Conservation (phyloP, 139 green algal genomes). For the Volvox africanus region DNA sequence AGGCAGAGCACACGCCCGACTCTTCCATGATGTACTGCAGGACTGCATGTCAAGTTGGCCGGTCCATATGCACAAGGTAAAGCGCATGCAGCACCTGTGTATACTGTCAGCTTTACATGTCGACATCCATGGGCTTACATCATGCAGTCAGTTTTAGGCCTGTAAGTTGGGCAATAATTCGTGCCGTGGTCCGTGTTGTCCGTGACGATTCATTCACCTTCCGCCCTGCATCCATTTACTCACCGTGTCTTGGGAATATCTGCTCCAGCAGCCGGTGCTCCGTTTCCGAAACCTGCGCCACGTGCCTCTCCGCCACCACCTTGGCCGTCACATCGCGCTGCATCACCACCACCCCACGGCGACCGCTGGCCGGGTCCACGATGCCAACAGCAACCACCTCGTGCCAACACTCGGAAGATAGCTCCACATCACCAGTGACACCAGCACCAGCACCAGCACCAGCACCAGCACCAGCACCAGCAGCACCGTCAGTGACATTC, state of each 20-base stretch:
- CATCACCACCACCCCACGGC: conserved; percentile 1
- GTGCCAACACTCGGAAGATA: conserved; percentile 12
- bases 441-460: neutral
- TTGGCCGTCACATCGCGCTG: conserved; percentile 29
- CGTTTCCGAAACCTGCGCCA: neutral
- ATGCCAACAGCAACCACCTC: neutral
- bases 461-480: neutral
- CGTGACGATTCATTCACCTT: neutral
- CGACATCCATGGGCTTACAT: neutral
- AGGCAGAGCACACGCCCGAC: neutral
- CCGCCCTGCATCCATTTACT: neutral
- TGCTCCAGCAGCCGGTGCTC: conserved; percentile 31
- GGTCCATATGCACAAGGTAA: neutral
- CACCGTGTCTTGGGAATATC: conserved; percentile 28
- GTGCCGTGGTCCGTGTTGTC: neutral
- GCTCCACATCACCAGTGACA: neutral
- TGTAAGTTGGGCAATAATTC: neutral
- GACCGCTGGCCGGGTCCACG: neutral
- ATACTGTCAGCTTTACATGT: neutral
- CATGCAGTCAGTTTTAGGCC: neutral
- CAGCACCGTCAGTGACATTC: neutral
- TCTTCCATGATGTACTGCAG: conserved; percentile 27
- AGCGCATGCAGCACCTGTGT: too few relatives aligned
- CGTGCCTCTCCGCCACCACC: conserved; percentile 28
- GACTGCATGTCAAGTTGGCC: neutral